Conservation (phyloP, 2,329 filamentous ascomycete species). For the Pseudocercospora macadamiae region DNA sequence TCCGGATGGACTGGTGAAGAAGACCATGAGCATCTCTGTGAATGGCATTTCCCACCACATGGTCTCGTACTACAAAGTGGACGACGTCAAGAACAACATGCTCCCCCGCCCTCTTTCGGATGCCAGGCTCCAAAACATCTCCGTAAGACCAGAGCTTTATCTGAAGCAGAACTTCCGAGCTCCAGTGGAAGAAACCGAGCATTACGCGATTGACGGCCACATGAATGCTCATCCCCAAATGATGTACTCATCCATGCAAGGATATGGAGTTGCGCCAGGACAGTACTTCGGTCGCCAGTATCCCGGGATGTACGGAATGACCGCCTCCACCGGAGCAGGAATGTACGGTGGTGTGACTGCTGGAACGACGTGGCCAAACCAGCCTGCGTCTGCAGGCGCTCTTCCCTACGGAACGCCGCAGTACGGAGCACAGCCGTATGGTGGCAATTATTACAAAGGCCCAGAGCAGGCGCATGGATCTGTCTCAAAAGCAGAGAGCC, state of each 20-base stretch:
- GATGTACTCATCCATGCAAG: constrained; percentile 36
- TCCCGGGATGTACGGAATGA: constrained; percentile 35
- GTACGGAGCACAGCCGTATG: constrained; percentile 32
- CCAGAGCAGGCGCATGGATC: constrained; percentile 29
- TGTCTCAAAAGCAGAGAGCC: constrained; percentile 32
- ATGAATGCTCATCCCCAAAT: constrained; percentile 41
- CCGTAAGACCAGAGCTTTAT: constrained; percentile 41
- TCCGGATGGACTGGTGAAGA: constrained; percentile 80
- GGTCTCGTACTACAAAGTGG: constrained; percentile 84
- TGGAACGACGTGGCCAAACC: constrained; percentile 32
- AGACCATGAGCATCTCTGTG: constrained; percentile 82
- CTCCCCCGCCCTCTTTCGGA: constrained; percentile 63
- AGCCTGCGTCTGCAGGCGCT: constrained; percentile 29
- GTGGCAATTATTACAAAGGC: constrained; percentile 31
- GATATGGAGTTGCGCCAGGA: constrained; percentile 36
- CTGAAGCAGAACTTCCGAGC: constrained; percentile 45
- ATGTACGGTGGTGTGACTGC: constrained; percentile 35
- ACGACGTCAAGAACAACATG: constrained; percentile 69
- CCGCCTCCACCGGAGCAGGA: constrained; percentile 26
- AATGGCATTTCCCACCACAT: constrained; percentile 79
- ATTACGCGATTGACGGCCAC: constrained; percentile 40
- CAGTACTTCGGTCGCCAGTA: constrained; percentile 38
- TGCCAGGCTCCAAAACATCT: constrained; percentile 43
- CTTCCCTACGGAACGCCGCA: constrained; percentile 30
- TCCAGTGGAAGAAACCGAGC: constrained; percentile 42